A percentile compares a stretch with the other conserved stretches of the same genome.
These are phyloP conservation scores for Tothia fuscella DNA, from an alignment of 2,329 filamentous ascomycete genomes.

Conservation along the genomic window DNA sequence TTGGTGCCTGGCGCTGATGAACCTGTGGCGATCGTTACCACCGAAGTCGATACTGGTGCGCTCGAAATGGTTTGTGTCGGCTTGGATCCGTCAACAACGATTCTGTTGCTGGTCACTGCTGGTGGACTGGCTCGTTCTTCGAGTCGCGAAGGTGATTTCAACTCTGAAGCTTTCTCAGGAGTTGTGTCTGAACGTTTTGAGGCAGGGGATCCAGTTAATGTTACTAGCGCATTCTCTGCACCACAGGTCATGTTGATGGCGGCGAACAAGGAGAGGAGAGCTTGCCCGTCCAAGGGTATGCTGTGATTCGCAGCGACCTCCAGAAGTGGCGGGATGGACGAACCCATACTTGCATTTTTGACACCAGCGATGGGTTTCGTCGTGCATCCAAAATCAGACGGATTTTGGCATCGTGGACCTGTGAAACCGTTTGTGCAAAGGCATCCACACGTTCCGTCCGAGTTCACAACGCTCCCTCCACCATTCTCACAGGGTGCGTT, in stretches of 20 bases:
- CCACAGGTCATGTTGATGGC: constrained; percentile 64
- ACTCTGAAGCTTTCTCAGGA: not conserved
- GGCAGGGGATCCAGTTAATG: constrained; percentile 49
- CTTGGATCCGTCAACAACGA: constrained; percentile 15
- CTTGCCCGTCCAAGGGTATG: constrained; percentile 58
- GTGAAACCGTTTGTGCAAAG: constrained; percentile 85
- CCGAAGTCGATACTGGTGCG: constrained; percentile 12
- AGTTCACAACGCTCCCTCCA: constrained; percentile 59
- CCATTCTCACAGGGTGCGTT: constrained; percentile 64
- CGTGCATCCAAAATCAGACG: constrained; percentile 43
- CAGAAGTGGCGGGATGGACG: constrained; percentile 65
- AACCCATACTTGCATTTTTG: constrained; percentile 61
- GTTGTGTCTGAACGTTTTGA: not conserved
- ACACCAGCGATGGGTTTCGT: constrained; percentile 34
- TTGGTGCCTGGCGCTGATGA: constrained; percentile 24
- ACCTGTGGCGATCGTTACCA: constrained; percentile 11
- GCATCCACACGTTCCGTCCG: constrained; percentile 60
- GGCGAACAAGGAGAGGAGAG: constrained; percentile 67
- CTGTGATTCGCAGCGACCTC: constrained; percentile 58
- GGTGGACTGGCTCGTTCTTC: not conserved
- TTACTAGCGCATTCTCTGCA: constrained; percentile 76
- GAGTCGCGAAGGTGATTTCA: not conserved
- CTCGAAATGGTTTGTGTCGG: constrained; percentile 12
- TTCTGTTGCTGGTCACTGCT: constrained; percentile 21
- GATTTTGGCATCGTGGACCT: constrained; percentile 43